Percentiles rank a stretch among this genome's conserved stretches.
Evolutionary conservation across 2,329 filamentous ascomycete species (phyloP).

Genomic region (Stagonosporopsis rhizophila): DNA sequence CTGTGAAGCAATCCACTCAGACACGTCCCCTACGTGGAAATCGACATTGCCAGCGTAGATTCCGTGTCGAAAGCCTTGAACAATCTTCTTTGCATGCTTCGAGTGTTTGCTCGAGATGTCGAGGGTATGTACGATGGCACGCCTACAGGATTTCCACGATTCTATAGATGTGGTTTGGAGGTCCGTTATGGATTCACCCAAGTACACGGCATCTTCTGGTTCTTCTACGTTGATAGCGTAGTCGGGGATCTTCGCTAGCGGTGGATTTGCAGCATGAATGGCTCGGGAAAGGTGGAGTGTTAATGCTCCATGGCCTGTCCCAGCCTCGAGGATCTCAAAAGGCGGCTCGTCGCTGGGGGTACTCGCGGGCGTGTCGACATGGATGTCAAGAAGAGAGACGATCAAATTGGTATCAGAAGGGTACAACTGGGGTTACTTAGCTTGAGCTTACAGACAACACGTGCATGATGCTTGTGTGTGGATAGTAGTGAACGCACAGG

Average conservation of each 20-base stretch:
- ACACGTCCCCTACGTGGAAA: constrained; percentile 74
- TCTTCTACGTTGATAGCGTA: constrained; percentile 29
- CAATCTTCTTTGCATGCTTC: constrained; percentile 67
- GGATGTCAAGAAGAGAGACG: constrained; percentile 77
- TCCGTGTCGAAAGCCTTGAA: constrained; percentile 72
- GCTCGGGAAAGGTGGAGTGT: constrained; percentile 78
- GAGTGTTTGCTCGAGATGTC: constrained; percentile 71
- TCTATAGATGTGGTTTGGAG: constrained; percentile 37
- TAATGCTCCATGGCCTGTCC: constrained; percentile 82
- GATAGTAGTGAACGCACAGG: constrained; percentile 61
- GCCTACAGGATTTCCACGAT: constrained; percentile 57
- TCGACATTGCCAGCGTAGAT: constrained; percentile 75
- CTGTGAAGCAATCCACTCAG: constrained; percentile 67
- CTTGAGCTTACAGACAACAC: not conserved
- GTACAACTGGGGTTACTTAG: constrained; percentile 65
- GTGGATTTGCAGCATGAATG: constrained; percentile 74
- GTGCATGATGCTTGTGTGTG: not conserved
- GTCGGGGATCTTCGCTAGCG: constrained; percentile 49
- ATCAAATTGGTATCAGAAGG: constrained; percentile 77
- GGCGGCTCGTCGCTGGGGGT: constrained; percentile 51
- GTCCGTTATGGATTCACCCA: constrained; percentile 44
- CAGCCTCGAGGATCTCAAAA: constrained; percentile 81
- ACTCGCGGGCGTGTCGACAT: constrained; percentile 57
- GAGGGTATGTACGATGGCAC: constrained; percentile 76
- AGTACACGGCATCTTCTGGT: constrained; percentile 39